These are phyloP conservation scores for Erodium chrysanthum DNA, from an alignment of 441 rosid genomes.

Conservation along the genomic window DNA sequence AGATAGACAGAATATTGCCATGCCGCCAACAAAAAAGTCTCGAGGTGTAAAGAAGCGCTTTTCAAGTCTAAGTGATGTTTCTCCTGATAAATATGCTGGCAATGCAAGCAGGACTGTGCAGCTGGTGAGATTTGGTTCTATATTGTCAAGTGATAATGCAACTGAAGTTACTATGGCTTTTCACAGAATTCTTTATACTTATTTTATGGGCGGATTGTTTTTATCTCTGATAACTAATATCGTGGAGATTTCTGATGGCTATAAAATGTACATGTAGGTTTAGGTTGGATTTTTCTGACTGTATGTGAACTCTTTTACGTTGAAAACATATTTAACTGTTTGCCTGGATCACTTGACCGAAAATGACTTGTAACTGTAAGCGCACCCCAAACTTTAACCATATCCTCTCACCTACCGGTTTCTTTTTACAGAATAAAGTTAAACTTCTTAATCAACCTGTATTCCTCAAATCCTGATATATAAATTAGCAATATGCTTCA, in stretches of 20 bases:
- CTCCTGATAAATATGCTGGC: constrained; percentile 44
- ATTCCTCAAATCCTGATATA: not conserved
- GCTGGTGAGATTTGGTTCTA: constrained; percentile 36
- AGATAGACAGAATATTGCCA: constrained; percentile 28
- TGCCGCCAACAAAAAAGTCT: constrained; percentile 68
- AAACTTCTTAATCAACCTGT: not conserved
- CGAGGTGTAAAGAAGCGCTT: constrained; percentile 64
- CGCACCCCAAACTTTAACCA: not conserved
- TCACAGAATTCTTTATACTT: not conserved
- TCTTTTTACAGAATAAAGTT: not conserved
- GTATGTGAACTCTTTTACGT: not conserved
- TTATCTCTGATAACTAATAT: not conserved
- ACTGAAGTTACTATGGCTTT: constrained; percentile 1
- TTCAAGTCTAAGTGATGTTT: constrained; percentile 39
- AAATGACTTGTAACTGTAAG: not conserved
- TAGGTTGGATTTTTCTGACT: not conserved
- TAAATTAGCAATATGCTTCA: not conserved
- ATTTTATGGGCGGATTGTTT: not conserved
- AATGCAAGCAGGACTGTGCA: constrained; percentile 44
- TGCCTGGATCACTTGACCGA: constrained; percentile 3
- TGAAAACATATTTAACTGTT: not conserved
- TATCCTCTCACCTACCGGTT: not conserved
- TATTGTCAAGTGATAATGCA: constrained; percentile 5
- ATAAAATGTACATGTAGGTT: not conserved
- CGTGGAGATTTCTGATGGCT: not conserved